Conservation (phyloP, 805 yeast genomes). For the Candida ponderosae region DNA sequence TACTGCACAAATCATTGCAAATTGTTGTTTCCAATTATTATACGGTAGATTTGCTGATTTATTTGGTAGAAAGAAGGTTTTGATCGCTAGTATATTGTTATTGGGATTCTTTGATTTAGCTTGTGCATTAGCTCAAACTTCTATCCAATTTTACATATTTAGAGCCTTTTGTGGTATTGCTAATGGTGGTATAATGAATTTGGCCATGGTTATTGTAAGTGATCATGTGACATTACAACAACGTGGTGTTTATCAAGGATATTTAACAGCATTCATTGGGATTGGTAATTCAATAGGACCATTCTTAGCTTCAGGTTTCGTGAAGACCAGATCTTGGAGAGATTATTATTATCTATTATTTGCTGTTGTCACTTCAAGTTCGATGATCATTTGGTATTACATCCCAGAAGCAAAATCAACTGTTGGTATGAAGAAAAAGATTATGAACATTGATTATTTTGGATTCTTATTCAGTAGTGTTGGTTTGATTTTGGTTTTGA, state of each 20-base stretch:
- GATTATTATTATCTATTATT: conserved; percentile 32
- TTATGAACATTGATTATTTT: conserved; percentile 39
- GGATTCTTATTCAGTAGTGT: conserved; percentile 41
- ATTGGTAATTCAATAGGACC: conserved; percentile 31
- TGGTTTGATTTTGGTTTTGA: conserved; percentile 36
- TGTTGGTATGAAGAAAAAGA: conserved; percentile 23
- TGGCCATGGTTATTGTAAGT: conserved; percentile 43
- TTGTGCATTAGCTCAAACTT: conserved; percentile 39
- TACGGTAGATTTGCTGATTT: conserved; percentile 47
- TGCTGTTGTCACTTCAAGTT: conserved; percentile 35
- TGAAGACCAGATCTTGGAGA: conserved; percentile 30
- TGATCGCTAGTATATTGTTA: conserved; percentile 29
- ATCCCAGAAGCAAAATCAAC: background rate
- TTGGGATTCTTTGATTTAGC: conserved; percentile 38
- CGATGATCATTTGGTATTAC: conserved; percentile 31
- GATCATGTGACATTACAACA: conserved; percentile 44
- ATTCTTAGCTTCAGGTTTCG: conserved; percentile 34
- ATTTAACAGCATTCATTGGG: background rate
- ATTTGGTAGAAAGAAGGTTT: conserved; percentile 40
- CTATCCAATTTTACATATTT: conserved; percentile 39
- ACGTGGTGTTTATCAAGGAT: conserved; percentile 48
- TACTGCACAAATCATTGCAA: conserved; percentile 42
- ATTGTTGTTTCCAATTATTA: conserved; percentile 41
- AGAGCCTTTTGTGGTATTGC: conserved; percentile 50
- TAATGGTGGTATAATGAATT: conserved; percentile 40